phyloP scores from a whole-genome alignment of 2,329 filamentous ascomycete species.

The Fusarium decemcellulare region DNA sequence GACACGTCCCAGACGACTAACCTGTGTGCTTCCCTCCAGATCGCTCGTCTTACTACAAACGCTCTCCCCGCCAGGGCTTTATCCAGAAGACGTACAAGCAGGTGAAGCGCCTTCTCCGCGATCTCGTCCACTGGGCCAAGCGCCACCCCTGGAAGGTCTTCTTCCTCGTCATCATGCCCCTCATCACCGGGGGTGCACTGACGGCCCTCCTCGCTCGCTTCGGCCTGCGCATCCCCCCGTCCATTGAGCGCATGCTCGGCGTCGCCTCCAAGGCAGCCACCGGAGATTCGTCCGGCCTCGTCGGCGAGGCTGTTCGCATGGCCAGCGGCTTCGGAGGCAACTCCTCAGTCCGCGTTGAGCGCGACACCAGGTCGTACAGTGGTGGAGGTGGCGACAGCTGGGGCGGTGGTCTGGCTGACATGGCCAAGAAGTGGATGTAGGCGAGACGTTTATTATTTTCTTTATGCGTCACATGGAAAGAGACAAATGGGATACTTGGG shows the following conservation, averaged over 20 bases:
- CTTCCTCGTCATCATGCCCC: constrained; percentile 87
- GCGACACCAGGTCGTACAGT: constrained; percentile 53
- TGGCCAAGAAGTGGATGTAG: constrained; percentile 61
- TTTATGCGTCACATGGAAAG: constrained; percentile 14
- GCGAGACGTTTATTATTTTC: background rate
- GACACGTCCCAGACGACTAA: constrained; percentile 1
- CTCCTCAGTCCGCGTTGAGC: constrained; percentile 50
- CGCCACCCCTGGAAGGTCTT: constrained; percentile 90
- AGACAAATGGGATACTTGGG: constrained; percentile 30
- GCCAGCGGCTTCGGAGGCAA: constrained; percentile 55
- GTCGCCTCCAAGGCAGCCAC: constrained; percentile 64
- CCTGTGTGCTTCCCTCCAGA: constrained; percentile 48
- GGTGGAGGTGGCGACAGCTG: constrained; percentile 51
- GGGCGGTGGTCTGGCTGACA: constrained; percentile 53
- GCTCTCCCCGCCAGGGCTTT: constrained; percentile 86
- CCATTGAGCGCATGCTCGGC: constrained; percentile 72
- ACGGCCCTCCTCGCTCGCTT: constrained; percentile 83
- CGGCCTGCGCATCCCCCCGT: constrained; percentile 80
- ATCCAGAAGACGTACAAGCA: constrained; percentile 80
- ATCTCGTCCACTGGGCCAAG: constrained; percentile 86
- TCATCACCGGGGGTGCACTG: constrained; percentile 87
- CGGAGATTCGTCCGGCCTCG: constrained; percentile 64
- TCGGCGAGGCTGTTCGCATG: constrained; percentile 70
- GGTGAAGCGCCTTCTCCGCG: constrained; percentile 83
- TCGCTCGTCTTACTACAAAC: constrained; percentile 79